Conservation (phyloP, 177 flowering plant genomes). For the Telopea speciosissima region DNA sequence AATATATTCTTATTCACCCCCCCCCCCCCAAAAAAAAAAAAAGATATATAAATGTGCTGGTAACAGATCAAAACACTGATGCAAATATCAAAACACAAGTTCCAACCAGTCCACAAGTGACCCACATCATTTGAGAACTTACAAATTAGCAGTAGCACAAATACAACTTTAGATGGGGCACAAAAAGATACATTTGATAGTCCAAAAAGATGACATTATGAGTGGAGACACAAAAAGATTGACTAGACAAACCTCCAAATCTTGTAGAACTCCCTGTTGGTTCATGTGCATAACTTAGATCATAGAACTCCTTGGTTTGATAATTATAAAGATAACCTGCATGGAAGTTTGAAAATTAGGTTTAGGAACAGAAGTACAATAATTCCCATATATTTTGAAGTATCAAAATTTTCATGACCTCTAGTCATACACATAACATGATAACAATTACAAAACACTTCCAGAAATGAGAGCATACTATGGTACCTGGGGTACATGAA, state of each 20-base stretch:
- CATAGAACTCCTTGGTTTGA: conserved; percentile 85
- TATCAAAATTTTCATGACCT: too few species aligned
- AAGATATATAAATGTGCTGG: too few species aligned
- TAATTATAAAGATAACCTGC: conserved; percentile 88
- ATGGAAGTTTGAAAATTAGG: conserved; percentile 15
- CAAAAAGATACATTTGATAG: not conserved
- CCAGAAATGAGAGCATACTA: not conserved
- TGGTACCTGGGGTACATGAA: not conserved
- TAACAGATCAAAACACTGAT: too few species aligned
- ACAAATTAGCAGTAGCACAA: not conserved
- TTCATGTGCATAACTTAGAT: conserved; percentile 79
- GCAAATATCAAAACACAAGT: not conserved
- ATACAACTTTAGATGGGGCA: not conserved
- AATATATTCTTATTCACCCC: too few species aligned
- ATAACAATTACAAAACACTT: too few species aligned
- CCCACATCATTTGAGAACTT: not conserved
- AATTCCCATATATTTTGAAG: not conserved
- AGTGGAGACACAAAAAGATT: not conserved
- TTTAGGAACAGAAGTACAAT: conserved; percentile 8
- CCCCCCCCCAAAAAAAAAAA: too few species aligned
- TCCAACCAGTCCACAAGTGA: not conserved
- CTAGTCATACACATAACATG: too few species aligned
- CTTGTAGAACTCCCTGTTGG: conserved; percentile 57
- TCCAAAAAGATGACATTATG: not conserved
- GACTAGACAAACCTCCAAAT: conserved; percentile 65